Evolutionary conservation across 2,329 filamentous ascomycete species (phyloP), one percentile per base, ranked within the genome.

Genomic region (Helminthosporium solani): DNA sequence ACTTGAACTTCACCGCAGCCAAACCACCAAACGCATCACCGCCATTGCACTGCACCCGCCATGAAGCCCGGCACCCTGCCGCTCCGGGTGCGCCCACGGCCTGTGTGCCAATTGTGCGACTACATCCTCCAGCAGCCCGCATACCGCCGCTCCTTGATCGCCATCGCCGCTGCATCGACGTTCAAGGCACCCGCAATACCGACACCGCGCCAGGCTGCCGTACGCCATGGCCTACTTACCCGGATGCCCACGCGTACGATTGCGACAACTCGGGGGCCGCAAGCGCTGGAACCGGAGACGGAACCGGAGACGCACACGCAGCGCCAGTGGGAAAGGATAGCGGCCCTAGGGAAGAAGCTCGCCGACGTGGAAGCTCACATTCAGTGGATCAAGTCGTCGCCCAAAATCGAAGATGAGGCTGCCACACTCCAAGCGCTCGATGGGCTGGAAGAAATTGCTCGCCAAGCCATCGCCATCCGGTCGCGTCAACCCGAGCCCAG

Each of bases 61-160:
- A 69, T 69, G 66, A 63, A 66, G 44, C 56, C 64, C 40, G 51
- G 49, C 21, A 39, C 47, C 25, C 48, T 64, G 47, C 54, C 64
- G 48, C 43, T 64, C 48, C 64, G 64, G 46, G 44, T 52, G 28
- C 60, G 38, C 15, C 50, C 66, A 51, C 64, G 61, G 50, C 56
- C 61, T 31, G 49, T 65, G 14, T 69, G 66, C 51, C 64, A 67
- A 47, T 48, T 66, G 49, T 69, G 66, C 55, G 61, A 63, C 46
- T 63, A 57, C 54, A 57, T 66, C 28, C 38, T 54, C 42, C 64
- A 53, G 53, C 62, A 63, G 56, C 60, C 63, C 28, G 46, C 57
- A 12, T 46, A 44, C 35, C 64, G 61, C 42, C 66, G 64, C 44
- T 52, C 58, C 7, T 66, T 66, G 46, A 41, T 62, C 45, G 48